phyloP scores from a whole-genome alignment of 2,329 filamentous ascomycete genomes.

The Rosellinia necatrix region DNA sequence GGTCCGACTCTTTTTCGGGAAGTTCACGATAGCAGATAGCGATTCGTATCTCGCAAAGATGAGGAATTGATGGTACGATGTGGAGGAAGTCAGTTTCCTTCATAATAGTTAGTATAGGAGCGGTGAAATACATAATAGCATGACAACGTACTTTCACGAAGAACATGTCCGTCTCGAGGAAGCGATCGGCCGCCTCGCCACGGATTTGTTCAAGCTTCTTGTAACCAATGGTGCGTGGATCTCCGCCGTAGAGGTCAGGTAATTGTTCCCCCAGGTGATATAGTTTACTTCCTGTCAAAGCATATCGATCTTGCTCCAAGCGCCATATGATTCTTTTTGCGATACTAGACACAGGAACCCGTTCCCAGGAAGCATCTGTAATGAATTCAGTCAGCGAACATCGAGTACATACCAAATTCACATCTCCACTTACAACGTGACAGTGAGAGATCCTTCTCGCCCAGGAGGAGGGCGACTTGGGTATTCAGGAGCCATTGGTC shows the following conservation, averaged over 20 bases:
- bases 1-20: constrained; percentile 54
- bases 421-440: constrained; percentile 57
- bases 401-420: not conserved
- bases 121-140: too few species aligned
- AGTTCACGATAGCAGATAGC: constrained; percentile 65
- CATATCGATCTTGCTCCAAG: constrained; percentile 60
- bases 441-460: constrained; percentile 66
- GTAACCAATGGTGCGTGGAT: constrained; percentile 51
- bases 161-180: constrained; percentile 65
- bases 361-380: constrained; percentile 64
- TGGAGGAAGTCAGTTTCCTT: constrained; percentile 67
- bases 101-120: constrained; percentile 24
- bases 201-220: constrained; percentile 52
- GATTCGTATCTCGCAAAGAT: constrained; percentile 61
- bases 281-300: constrained; percentile 55
- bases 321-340: constrained; percentile 66
- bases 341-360: constrained; percentile 54
- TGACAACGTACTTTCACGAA: constrained; percentile 63
- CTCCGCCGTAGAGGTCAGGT: constrained; percentile 54
- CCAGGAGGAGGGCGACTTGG: constrained; percentile 65
- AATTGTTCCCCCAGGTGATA: constrained; percentile 60
- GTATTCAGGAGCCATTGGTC: constrained; percentile 71
- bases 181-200: constrained; percentile 56
- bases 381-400: constrained; percentile 35
- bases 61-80: constrained; percentile 60